These are phyloP conservation scores for Aspergillus glaucus DNA, from an alignment of 2,329 filamentous ascomycete species.

Conservation along the genomic window DNA sequence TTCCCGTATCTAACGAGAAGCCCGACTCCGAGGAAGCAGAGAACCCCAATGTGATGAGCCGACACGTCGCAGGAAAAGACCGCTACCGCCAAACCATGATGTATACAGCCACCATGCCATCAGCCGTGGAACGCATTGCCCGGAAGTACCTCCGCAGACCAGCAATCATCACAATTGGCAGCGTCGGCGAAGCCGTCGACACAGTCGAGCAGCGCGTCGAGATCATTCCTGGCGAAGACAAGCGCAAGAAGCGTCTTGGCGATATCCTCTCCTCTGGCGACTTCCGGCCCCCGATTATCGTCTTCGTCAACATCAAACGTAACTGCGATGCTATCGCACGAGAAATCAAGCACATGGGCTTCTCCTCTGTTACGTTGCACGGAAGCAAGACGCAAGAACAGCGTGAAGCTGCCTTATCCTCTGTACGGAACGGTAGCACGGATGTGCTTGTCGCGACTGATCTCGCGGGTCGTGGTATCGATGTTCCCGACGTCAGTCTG, in stretches of 20 bases:
- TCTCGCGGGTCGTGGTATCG: slow-evolving; percentile 92
- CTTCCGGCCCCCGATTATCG: slow-evolving; percentile 86
- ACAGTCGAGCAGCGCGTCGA: slow-evolving; percentile 97
- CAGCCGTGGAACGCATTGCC: slow-evolving; percentile 89
- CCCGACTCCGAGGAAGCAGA: slow-evolving; percentile 91
- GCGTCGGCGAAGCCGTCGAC: slow-evolving; percentile 90
- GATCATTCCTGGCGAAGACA: slow-evolving; percentile 83
- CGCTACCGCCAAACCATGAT: slow-evolving; percentile 98
- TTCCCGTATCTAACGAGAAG: slow-evolving; percentile 90
- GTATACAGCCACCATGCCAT: slow-evolving; percentile 98
- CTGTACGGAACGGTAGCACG: slow-evolving; percentile 71
- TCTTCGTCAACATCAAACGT: slow-evolving; percentile 99
- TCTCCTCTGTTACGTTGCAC: slow-evolving; percentile 82
- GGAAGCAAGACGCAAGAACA: slow-evolving; percentile 97
- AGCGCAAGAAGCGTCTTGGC: slow-evolving; percentile 89
- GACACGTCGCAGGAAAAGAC: slow-evolving; percentile 66
- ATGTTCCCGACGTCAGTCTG: slow-evolving; percentile 86
- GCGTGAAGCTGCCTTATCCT: slow-evolving; percentile 82
- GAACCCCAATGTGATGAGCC: slow-evolving; percentile 75
- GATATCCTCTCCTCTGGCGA: slow-evolving; percentile 78
- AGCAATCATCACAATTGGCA: slow-evolving; percentile 90
- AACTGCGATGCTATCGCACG: slow-evolving; percentile 94
- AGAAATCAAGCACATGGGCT: slow-evolving; percentile 92
- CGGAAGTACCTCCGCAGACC: slow-evolving; percentile 91
- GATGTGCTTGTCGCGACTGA: slow-evolving; percentile 94